Evolutionary conservation across 345 rosid species (phyloP).

Genomic region (Salix caprea): DNA sequence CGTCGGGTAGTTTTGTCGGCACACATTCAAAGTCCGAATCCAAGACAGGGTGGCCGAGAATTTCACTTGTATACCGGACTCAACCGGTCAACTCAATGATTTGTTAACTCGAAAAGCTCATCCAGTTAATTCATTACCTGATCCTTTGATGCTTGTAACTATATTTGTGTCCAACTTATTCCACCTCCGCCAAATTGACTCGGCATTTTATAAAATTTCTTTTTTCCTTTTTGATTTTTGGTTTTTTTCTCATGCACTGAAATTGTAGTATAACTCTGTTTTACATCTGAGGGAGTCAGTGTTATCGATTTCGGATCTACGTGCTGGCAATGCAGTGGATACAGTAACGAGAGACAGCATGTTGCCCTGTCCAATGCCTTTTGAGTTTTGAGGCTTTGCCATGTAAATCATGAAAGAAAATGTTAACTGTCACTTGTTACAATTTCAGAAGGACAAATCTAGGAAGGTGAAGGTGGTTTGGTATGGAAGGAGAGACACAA

Average conservation of each 20-base stretch:
- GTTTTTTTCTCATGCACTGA: not conserved
- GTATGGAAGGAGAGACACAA: slow-evolving; percentile 60
- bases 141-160: no score
- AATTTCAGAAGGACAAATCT: slow-evolving; percentile 4
- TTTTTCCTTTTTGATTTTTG: not conserved
- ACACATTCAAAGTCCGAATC: not conserved
- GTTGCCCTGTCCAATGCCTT: not conserved
- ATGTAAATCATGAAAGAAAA: not conserved
- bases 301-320: not conserved
- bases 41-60: not conserved
- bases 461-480: slow-evolving; percentile 5
- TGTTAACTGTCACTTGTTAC: not conserved
- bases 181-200: no score
- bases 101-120: no score
- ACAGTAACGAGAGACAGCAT: not conserved
- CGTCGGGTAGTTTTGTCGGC: not conserved
- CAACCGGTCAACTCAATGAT: no score
- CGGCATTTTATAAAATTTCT: no score
- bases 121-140: no score
- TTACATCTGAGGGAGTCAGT: not conserved
- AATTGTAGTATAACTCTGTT: no score
- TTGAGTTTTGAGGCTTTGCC: not conserved
- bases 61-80: no score
- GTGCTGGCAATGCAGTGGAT: not conserved
- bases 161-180: no score